phyloP scores from a whole-genome alignment of 345 rosid species.

The Noccaea bulbosa region DNA sequence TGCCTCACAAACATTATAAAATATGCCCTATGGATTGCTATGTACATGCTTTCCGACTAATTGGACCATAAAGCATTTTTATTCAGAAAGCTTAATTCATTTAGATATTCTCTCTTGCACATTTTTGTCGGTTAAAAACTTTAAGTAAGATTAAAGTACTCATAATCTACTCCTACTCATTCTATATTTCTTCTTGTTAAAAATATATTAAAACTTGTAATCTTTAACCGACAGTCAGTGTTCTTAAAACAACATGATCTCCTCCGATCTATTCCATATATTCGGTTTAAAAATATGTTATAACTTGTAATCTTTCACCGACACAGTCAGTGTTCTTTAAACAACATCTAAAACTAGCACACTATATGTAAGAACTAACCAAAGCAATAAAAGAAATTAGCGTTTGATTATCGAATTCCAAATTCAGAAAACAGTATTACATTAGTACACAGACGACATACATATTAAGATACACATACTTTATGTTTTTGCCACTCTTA shows the following conservation, averaged over 20 bases:
- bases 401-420: neutral
- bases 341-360: neutral
- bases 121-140: conserved; percentile 10
- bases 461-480: neutral
- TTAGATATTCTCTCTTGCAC: conserved; percentile 9
- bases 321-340: neutral
- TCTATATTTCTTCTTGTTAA: neutral
- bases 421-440: neutral
- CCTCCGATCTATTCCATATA: neutral
- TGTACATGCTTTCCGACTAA: neutral
- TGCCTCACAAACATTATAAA: neutral
- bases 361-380: neutral
- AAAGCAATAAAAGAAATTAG: neutral
- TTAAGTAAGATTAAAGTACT: neutral
- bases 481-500: neutral
- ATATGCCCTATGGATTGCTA: conserved; percentile 4
- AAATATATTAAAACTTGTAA: neutral
- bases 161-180: neutral
- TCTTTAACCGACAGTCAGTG: neutral
- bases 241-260: neutral
- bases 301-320: neutral
- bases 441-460: neutral
- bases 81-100: neutral
- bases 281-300: neutral
- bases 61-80: conserved; percentile 17